Conservation (phyloP, 2,329 filamentous ascomycete species). For the Rhynchosporium graminicola region DNA sequence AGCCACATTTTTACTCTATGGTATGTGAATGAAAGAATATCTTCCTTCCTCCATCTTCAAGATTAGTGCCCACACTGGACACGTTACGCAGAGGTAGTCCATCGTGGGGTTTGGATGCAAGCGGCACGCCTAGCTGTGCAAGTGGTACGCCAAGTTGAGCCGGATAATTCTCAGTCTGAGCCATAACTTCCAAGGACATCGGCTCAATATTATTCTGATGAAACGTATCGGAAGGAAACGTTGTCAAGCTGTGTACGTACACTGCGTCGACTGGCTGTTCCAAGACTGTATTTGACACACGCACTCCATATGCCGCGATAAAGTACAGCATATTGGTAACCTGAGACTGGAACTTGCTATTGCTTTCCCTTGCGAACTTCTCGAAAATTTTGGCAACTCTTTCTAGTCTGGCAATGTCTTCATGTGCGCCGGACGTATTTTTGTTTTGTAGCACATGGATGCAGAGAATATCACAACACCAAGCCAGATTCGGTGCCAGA, state of each 20-base stretch:
- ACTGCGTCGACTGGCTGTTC: neutral
- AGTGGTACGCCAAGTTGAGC: neutral
- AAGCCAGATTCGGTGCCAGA: neutral
- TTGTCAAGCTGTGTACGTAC: neutral
- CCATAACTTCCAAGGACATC: neutral
- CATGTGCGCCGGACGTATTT: neutral
- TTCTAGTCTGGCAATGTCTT: neutral
- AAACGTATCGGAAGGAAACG: neutral
- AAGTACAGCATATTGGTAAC: slow-evolving; percentile 12
- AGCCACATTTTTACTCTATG: neutral
- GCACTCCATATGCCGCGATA: slow-evolving; percentile 7
- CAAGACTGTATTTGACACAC: neutral
- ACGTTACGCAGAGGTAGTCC: neutral
- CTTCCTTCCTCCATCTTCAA: neutral
- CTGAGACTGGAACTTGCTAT: slow-evolving; percentile 2
- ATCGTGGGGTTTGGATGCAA: too few species aligned
- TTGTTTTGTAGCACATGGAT: slow-evolving; percentile 12
- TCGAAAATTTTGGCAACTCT: slow-evolving; percentile 7
- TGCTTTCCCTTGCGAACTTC: neutral
- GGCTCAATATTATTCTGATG: neutral
- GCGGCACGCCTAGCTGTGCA: neutral
- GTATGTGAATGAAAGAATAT: neutral
- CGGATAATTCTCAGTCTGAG: neutral
- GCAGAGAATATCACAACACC: slow-evolving; percentile 10
- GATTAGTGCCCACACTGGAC: neutral